Base-by-base conservation (phyloP, 257 asterid genomes). In the Rhazya stricta region DNA sequence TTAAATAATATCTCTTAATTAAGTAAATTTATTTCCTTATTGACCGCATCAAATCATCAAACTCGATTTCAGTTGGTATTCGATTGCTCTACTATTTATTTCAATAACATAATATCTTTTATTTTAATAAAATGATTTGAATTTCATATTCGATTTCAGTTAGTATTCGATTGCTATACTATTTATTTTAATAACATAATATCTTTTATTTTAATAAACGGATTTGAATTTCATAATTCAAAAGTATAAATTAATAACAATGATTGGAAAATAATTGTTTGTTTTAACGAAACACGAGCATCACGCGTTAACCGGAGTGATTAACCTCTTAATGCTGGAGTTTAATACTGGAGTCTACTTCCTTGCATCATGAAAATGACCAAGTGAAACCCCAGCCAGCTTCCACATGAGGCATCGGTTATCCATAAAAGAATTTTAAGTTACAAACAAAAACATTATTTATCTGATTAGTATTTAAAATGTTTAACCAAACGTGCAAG, bases 1-100 rank as follows among this genome's bases (percentile, higher is more conserved):
- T 73, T 56, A 76, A 68, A 53, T 51, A 72, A 39, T 57, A 66
- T 53, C 29, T 65, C 72, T 68, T 53, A 15, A 51, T 76, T 51
- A 7, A 45, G 7, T 58, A 58, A 42, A 41, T 25, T 58, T 41
- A 65, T 73, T 54, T 23, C 1, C 67, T 48, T 12, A 12, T 21
- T 18, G 27, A 51, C 27, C 27, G 5, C 7, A 1, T 51, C 57
- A 0, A 3, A 4, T 2, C 9, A 16, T 51, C 25, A 51, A 19
- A 11, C n/a, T n/a, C n/a, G n/a, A n/a, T n/a, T n/a, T n/a, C n/a
- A n/a, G n/a, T n/a, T n/a, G n/a, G n/a, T n/a, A n/a, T n/a, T n/a
- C n/a, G n/a, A n/a, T n/a, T n/a, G n/a, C n/a, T n/a, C n/a, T n/a
- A n/a, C n/a, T n/a, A n/a, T n/a, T n/a, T n/a, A n/a, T n/a, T n/a